A percentile compares a stretch with the other conserved stretches of the same genome.
Evolutionary conservation across 2,329 filamentous ascomycete genomes (phyloP).

Genomic region (Alternaria ventricosa): DNA sequence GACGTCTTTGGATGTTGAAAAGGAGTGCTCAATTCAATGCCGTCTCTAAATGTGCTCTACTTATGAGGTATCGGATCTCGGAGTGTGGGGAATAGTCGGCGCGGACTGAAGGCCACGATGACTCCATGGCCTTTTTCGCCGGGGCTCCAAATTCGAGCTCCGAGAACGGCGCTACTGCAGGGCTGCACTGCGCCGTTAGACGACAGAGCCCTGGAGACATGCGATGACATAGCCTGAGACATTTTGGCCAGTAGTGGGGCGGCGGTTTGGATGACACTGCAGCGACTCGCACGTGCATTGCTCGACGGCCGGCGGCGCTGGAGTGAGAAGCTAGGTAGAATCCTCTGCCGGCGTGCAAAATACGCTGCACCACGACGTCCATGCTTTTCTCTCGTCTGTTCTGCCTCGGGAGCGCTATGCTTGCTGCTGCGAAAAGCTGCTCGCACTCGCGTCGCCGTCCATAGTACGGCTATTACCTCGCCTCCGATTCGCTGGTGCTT

Average conservation of each 20-base stretch:
- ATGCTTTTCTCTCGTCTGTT: conserved; percentile 4
- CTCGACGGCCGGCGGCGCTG: conserved; percentile 4
- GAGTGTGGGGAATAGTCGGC: conserved; percentile 18
- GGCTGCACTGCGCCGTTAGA: neutral
- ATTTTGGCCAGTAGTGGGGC: conserved; percentile 1
- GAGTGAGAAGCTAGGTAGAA: conserved; percentile 18
- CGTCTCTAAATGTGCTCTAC: neutral
- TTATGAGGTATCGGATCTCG: conserved; percentile 18
- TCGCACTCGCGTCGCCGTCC: conserved; percentile 1
- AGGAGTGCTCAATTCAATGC: neutral
- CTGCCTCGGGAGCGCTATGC: conserved; percentile 23
- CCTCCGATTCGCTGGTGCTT: conserved; percentile 4
- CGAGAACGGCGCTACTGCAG: conserved; percentile 35
- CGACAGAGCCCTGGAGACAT: neutral
- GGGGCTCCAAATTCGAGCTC: conserved; percentile 20
- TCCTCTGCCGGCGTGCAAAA: conserved; percentile 11
- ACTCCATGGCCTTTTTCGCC: conserved; percentile 35
- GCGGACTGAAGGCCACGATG: conserved; percentile 24
- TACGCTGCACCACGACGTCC: conserved; percentile 6
- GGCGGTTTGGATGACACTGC: neutral
- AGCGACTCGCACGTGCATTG: conserved; percentile 26
- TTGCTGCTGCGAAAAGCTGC: conserved; percentile 10
- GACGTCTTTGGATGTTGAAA: neutral
- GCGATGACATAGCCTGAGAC: conserved; percentile 1
- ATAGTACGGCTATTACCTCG: conserved; percentile 12